Conservation (phyloP, 2,329 filamentous ascomycete species). For the Claviceps capensis region DNA sequence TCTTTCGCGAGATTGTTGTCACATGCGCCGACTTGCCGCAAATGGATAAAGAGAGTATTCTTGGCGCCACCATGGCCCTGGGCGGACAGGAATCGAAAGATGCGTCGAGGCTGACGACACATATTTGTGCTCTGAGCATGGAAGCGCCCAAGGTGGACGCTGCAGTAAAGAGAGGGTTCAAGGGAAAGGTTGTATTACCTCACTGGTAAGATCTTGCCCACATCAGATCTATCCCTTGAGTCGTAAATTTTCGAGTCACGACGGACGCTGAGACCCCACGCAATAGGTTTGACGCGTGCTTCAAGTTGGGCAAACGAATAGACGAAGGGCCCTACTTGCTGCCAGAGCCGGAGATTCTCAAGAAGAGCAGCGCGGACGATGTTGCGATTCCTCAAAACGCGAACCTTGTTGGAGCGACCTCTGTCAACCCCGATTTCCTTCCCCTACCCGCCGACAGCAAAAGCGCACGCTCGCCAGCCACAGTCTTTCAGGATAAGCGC, state of each 20-base stretch:
- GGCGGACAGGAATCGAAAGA: slow-evolving; percentile 68
- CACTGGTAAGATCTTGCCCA: slow-evolving; percentile 53
- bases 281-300: slow-evolving; percentile 83
- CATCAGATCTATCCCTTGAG: no score
- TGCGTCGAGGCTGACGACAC: slow-evolving; percentile 64
- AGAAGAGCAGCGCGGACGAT: slow-evolving; percentile 38
- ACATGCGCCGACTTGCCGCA: slow-evolving; percentile 73
- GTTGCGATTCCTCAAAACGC: slow-evolving; percentile 43
- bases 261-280: neutral
- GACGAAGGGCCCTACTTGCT: slow-evolving; percentile 76
- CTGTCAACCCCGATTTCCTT: slow-evolving; percentile 29
- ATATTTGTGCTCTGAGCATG: slow-evolving; percentile 70
- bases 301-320: slow-evolving; percentile 84
- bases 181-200: slow-evolving; percentile 74
- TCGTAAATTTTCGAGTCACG: neutral
- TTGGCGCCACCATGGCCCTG: slow-evolving; percentile 77
- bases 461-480: slow-evolving; percentile 37
- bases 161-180: slow-evolving; percentile 50
- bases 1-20: slow-evolving; percentile 74
- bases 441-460: slow-evolving; percentile 28
- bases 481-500: slow-evolving; percentile 64
- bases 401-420: slow-evolving; percentile 55
- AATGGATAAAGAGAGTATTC: slow-evolving; percentile 82
- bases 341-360: slow-evolving; percentile 75
- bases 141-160: slow-evolving; percentile 58